These are phyloP conservation scores for Galerina marginata DNA, from an alignment of 768 basidiomycete genomes.

Conservation along the genomic window DNA sequence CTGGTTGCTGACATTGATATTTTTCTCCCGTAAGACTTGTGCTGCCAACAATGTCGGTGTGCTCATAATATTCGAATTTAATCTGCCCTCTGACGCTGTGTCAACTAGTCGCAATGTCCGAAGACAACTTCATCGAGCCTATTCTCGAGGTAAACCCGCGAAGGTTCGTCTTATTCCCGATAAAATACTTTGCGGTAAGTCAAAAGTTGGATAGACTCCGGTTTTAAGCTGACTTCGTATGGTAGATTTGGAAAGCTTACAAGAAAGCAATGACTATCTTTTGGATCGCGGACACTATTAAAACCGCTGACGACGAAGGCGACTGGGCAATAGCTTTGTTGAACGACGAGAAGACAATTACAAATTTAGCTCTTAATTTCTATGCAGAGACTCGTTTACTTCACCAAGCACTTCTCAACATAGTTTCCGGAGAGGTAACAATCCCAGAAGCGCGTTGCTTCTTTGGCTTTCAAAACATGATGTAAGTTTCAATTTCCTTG, in stretches of 20 bases:
- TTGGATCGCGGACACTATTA: neutral
- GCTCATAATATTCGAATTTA: neutral
- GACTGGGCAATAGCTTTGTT: neutral
- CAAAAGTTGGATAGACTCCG: too few species aligned
- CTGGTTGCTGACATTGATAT: too few species aligned
- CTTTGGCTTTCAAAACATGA: neutral
- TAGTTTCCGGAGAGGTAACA: neutral
- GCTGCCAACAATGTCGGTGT: too few species aligned
- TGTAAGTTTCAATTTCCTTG: neutral
- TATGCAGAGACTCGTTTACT: neutral
- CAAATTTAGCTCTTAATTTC: neutral
- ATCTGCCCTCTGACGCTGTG: neutral
- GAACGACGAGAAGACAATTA: neutral
- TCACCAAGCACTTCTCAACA: neutral
- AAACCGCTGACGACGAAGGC: neutral
- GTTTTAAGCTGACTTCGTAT: too few species aligned
- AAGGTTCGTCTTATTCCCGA: slow-evolving; percentile 3
- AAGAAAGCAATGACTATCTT: neutral
- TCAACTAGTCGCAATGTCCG: neutral
- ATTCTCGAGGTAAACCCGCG: neutral
- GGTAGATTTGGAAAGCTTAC: slow-evolving; percentile 5
- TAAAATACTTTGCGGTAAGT: neutral
- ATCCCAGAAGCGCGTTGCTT: slow-evolving; percentile 1
- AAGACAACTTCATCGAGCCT: neutral
- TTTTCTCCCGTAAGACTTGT: too few species aligned